Conservation (phyloP, 2,329 filamentous ascomycete species). For the Thelonectria discophora region DNA sequence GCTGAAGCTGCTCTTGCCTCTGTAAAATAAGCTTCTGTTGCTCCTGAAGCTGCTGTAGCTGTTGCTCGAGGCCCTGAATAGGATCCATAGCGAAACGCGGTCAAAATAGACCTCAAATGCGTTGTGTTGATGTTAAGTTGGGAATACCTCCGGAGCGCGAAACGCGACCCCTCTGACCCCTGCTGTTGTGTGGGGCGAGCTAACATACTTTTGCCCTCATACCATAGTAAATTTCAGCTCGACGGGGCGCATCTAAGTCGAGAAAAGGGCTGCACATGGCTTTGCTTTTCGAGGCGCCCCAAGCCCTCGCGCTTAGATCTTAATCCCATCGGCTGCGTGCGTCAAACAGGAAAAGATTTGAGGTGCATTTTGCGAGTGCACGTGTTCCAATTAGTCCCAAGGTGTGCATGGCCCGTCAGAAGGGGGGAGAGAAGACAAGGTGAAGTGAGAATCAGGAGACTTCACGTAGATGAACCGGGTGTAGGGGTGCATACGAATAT, state of each 20-base stretch:
- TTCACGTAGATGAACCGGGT: not conserved
- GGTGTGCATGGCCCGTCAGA: not conserved
- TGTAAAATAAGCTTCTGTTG: too few species aligned
- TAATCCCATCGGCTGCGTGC: not conserved
- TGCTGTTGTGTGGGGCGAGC: too few species aligned
- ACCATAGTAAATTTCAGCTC: not conserved
- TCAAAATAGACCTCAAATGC: too few species aligned
- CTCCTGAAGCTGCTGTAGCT: too few species aligned
- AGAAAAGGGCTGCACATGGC: not conserved
- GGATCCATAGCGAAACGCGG: too few species aligned
- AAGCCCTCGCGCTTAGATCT: constrained; percentile 3
- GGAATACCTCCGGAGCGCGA: too few species aligned
- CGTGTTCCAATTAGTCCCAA: not conserved
- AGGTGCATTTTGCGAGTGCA: not conserved
- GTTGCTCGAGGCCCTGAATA: too few species aligned
- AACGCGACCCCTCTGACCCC: too few species aligned
- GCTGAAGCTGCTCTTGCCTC: too few species aligned
- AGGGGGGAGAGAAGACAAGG: too few species aligned
- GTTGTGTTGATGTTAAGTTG: too few species aligned
- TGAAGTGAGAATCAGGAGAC: not conserved
- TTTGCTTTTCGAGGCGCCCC: not conserved
- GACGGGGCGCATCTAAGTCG: not conserved
- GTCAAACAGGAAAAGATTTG: not conserved
- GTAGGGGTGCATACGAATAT: not conserved
- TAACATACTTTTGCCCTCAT: too few species aligned